Base-by-base conservation (phyloP, 108 stramenopile species). In the Thalassiosira profunda region DNA sequence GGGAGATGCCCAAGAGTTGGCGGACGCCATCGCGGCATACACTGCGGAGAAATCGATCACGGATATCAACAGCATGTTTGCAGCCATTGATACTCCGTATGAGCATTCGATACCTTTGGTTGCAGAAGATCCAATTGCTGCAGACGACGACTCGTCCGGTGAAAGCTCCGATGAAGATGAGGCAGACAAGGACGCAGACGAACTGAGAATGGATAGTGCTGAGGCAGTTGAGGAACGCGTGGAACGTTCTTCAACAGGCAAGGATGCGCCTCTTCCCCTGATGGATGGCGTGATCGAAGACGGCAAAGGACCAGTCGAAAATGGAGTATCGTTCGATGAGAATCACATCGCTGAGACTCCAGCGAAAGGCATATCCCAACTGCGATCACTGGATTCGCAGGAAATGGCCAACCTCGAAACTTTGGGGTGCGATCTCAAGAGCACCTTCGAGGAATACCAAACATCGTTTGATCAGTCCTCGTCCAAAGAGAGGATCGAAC, bases 381-480 rank as follows among this genome's bases (percentile, higher is more conserved):
- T 21, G 28, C 40, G 18, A 14, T 18, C 45, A 5, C 18, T 37
- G 3, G 30, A 42, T 20, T 15, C 17, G 17, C 35, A 72, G 42
- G 53, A 55, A 53, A 42, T 55, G 20, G 30, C 44, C 21, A 20
- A 44, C 10, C 59, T 76, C 15, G 36, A 76, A 47, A 14, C 48
- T 25, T 45, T 77, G 24, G 76, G 76, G 15, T 30, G 17, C 17
- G 68, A 77, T 45, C 56, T 77, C 37, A 70, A 63, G 49, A 58
- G 56, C 55, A 70, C 76, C 42, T 34, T 77, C 17, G 45, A 62
- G 56, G 61, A 70, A n/a, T 77, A 77, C 42, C 62, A 70, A 57
- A 58, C 55, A 24, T 62, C 60, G 26, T 51, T 47, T 26, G 56
- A 63, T 41, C 47, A 49, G 12, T 70, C 63, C 12, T 55, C 76